Evolutionary conservation across 345 rosid species (phyloP).

Genomic region (Sonneratia alba): DNA sequence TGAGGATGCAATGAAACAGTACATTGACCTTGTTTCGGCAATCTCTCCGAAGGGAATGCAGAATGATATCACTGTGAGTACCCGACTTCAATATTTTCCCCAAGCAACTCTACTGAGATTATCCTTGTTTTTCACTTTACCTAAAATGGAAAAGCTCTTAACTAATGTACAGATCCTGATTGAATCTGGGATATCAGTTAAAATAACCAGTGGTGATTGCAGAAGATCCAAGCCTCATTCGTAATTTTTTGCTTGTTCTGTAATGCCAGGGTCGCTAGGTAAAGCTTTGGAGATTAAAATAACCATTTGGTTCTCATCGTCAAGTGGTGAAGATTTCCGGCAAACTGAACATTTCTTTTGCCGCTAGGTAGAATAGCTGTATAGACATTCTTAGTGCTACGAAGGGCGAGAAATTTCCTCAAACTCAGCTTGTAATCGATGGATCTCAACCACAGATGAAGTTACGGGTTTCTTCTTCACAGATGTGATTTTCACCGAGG

Average conservation of each 20-base stretch:
- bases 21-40: slow-evolving; percentile 27
- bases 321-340: not conserved
- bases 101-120: not conserved
- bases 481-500: not conserved
- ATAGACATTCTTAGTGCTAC: not conserved
- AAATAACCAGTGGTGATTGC: not conserved
- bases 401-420: not conserved
- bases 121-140: not conserved
- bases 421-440: not conserved
- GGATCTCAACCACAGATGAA: not conserved
- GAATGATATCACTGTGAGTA: slow-evolving; percentile 19
- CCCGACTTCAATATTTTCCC: not conserved
- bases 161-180: not conserved
- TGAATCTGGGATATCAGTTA: not conserved
- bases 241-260: not conserved
- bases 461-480: not conserved
- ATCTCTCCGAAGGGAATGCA: slow-evolving; percentile 25
- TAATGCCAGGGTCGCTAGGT: not conserved
- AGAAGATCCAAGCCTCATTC: not conserved
- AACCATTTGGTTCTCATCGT: not conserved
- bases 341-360: not conserved
- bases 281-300: not conserved
- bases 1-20: slow-evolving; percentile 46
- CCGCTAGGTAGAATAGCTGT: not conserved
- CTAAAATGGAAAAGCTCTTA: not conserved